A percentile compares a stretch with the other conserved stretches of the same genome.
These are phyloP conservation scores for Carallia pectinifolia DNA, from an alignment of 345 rosid species.

Conservation along the genomic window DNA sequence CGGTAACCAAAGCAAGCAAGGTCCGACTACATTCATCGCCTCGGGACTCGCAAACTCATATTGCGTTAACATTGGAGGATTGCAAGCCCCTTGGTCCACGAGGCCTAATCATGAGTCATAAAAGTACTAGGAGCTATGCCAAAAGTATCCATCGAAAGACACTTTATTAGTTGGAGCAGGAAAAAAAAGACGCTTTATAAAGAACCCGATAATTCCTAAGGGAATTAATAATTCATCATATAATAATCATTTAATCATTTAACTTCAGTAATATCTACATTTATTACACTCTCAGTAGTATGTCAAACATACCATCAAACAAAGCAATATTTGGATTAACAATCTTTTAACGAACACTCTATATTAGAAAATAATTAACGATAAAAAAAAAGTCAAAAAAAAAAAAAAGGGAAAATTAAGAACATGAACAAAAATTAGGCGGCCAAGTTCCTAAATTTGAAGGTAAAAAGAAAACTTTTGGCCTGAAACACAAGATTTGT, in stretches of 20 bases:
- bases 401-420: not conserved
- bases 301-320: slow-evolving; percentile 18
- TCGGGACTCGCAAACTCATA: slow-evolving; percentile 13
- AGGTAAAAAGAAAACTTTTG: slow-evolving; percentile 31
- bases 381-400: not conserved
- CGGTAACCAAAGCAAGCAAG: not conserved
- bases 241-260: no score
- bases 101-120: slow-evolving; percentile 5
- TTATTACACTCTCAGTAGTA: slow-evolving; percentile 11
- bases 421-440: slow-evolving; percentile 11
- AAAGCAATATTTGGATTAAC: slow-evolving; percentile 8
- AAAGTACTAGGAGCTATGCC: slow-evolving; percentile 6
- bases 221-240: not conserved
- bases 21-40: not conserved
- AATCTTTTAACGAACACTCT: slow-evolving; percentile 13
- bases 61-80: slow-evolving; percentile 9
- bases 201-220: not conserved
- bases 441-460: slow-evolving; percentile 31
- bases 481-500: slow-evolving; percentile 40
- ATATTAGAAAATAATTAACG: slow-evolving; percentile 5
- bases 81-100: not conserved
- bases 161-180: slow-evolving; percentile 7
- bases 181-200: not conserved
- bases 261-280: slow-evolving; percentile 1
- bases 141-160: not conserved